phyloP scores from a whole-genome alignment of 108 stramenopile genomes.

The Ochromonas danica region DNA sequence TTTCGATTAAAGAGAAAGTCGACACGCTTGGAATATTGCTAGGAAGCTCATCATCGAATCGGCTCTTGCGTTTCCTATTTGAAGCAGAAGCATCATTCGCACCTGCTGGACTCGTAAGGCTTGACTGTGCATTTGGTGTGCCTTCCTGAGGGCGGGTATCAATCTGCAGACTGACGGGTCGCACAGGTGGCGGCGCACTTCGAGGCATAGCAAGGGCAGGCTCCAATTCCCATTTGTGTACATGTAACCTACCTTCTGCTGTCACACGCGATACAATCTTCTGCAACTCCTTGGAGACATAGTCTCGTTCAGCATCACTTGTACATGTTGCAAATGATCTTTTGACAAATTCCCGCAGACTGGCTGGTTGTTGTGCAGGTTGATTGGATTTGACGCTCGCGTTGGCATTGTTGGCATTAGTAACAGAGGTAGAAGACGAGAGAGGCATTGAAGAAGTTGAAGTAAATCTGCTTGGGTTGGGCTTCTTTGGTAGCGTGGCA shows the following conservation, averaged over 20 bases:
- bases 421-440: slow-evolving; percentile 65
- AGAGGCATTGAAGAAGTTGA: no score
- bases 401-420: slow-evolving; percentile 28
- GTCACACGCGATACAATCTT: not conserved
- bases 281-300: slow-evolving; percentile 4
- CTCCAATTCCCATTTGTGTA: slow-evolving; percentile 26
- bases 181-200: no score
- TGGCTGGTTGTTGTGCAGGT: not conserved
- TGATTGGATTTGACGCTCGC: not conserved
- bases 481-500: no score
- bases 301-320: slow-evolving; percentile 26
- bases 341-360: slow-evolving; percentile 5
- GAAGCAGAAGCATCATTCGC: not conserved
- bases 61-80: slow-evolving; percentile 6
- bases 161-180: no score
- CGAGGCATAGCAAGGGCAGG: no score
- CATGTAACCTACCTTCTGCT: slow-evolving; percentile 2
- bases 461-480: no score
- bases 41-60: not conserved
- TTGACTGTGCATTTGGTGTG: no score
- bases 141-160: no score
- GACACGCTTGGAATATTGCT: not conserved
- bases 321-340: slow-evolving; percentile 23
- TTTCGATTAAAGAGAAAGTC: not conserved
- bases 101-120: no score